Conservation (phyloP, 164 flowering plant genomes). For the Magnolia changhungtana region DNA sequence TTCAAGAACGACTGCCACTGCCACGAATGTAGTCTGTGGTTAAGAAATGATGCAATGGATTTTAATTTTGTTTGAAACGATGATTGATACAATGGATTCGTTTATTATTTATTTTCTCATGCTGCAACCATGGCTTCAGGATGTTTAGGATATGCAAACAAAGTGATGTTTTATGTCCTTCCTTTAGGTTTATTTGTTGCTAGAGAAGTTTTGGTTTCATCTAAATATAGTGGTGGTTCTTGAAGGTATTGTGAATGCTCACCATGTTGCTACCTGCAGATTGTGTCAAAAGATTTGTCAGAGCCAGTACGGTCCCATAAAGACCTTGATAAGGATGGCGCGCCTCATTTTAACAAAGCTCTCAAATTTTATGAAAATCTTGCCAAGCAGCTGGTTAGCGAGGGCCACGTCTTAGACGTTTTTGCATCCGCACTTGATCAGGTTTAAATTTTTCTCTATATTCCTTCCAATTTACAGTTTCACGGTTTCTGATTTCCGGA, state of each 20-base stretch:
- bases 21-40: no score
- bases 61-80: no score
- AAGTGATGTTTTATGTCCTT: no score
- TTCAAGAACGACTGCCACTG: no score
- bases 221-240: background rate
- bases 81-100: no score
- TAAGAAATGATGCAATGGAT: no score
- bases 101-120: background rate
- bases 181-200: background rate
- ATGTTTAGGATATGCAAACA: background rate
- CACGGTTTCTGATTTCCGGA: background rate
- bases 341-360: conserved; percentile 82
- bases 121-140: background rate
- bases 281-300: conserved; percentile 88
- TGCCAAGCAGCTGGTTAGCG: conserved; percentile 80
- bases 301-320: conserved; percentile 98
- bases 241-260: background rate
- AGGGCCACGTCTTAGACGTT: conserved; percentile 92
- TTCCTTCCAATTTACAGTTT: background rate
- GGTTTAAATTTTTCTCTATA: conserved; percentile 36
- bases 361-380: conserved; percentile 82
- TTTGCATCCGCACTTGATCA: conserved; percentile 99
- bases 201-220: background rate
- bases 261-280: conserved; percentile 37
- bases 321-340: conserved; percentile 97